phyloP scores from a whole-genome alignment of 176 grass and related monocot genomes.

The Metroxylon sagu region DNA sequence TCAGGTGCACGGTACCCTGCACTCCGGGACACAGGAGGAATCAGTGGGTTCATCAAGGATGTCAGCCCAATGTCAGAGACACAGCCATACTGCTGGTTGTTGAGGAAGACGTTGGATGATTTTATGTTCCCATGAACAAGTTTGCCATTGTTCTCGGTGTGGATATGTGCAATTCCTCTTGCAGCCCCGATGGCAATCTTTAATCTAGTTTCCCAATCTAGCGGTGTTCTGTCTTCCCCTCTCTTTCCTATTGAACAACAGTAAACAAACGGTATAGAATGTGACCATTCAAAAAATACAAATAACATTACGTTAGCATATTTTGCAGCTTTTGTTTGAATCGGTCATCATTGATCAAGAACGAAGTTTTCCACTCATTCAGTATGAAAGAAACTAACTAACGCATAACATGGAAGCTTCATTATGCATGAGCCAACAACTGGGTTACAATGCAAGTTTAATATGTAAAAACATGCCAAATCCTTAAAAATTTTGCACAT shows the following conservation, averaged over 20 bases:
- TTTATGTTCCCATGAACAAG: constrained; percentile 97
- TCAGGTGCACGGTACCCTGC: constrained; percentile 81
- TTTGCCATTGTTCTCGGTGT: constrained; percentile 78
- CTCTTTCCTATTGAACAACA: constrained; percentile 48
- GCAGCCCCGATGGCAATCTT: constrained; percentile 83
- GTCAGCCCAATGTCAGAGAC: constrained; percentile 67
- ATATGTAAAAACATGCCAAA: too few relatives aligned
- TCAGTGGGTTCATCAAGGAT: constrained; percentile 65
- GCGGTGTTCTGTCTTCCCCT: constrained; percentile 60
- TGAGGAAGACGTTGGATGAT: constrained; percentile 80
- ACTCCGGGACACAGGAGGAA: constrained; percentile 50
- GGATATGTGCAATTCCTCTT: constrained; percentile 65
- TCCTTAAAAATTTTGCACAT: too few relatives aligned
- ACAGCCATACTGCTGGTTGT: constrained; percentile 47
- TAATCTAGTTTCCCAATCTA: constrained; percentile 82
- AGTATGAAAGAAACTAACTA: too few relatives aligned
- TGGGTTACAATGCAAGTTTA: too few relatives aligned
- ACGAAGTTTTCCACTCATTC: too few relatives aligned
- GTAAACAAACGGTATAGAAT: neutral
- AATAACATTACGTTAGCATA: too few relatives aligned
- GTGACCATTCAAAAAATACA: neutral
- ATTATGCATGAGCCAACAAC: too few relatives aligned
- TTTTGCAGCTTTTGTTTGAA: too few relatives aligned
- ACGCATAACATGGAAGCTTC: too few relatives aligned
- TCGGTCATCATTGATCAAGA: too few relatives aligned